Conservation (phyloP, 768 basidiomycete species). For the Hericium coralloides region DNA sequence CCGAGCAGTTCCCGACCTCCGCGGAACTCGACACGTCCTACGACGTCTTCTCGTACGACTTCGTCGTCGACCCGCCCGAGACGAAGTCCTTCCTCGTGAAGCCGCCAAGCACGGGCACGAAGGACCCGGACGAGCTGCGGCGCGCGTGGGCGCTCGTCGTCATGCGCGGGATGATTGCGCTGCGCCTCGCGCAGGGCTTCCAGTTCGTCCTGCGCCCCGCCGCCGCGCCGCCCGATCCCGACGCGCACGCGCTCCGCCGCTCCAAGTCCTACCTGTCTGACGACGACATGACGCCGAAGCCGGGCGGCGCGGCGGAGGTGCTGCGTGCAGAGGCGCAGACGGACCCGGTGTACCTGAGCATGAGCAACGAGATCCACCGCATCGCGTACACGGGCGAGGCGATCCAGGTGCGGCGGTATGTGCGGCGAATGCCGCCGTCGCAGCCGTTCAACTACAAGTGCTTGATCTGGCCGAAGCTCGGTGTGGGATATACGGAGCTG, state of each 20-base stretch:
- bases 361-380: slow-evolving; percentile 92
- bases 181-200: slow-evolving; percentile 89
- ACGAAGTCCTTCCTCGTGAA: slow-evolving; percentile 84
- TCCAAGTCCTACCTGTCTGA: slow-evolving; percentile 51
- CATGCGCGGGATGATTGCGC: slow-evolving; percentile 91
- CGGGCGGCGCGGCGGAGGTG: slow-evolving; percentile 57
- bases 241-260: slow-evolving; percentile 30
- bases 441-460: slow-evolving; percentile 74
- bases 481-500: slow-evolving; percentile 78
- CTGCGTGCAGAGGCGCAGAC: slow-evolving; percentile 43
- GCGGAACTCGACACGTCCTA: slow-evolving; percentile 70
- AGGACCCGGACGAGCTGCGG: slow-evolving; percentile 47
- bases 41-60: slow-evolving; percentile 81
- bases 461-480: slow-evolving; percentile 89
- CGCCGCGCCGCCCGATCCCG: slow-evolving; percentile 8
- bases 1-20: slow-evolving; percentile 76
- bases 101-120: slow-evolving; percentile 38
- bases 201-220: slow-evolving; percentile 70
- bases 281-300: slow-evolving; percentile 43
- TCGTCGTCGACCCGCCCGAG: slow-evolving; percentile 76
- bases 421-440: slow-evolving; percentile 58
- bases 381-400: slow-evolving; percentile 87
- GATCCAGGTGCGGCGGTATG: slow-evolving; percentile 82
- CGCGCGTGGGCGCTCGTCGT: slow-evolving; percentile 69
- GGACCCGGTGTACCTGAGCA: slow-evolving; percentile 83